Base-by-base conservation (phyloP, 208 protist genomes). In the Leishmania turanica region DNA sequence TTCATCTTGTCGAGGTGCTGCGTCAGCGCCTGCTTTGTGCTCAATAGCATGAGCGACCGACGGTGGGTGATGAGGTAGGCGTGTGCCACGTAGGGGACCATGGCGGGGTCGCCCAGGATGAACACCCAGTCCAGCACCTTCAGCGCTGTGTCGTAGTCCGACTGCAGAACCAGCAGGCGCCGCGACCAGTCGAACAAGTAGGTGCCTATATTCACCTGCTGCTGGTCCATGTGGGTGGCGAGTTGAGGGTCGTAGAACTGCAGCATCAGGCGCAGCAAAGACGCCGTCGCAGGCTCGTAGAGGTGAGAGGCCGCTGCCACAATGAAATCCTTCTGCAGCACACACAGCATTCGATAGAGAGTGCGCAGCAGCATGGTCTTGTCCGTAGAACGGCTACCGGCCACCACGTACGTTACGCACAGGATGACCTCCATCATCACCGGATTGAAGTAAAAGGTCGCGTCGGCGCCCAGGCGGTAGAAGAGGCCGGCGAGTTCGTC, bases 181-280 rank as follows among this genome's bases (percentile, higher is more conserved):
- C 87, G 83, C 81, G 91, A 79, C 92, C 91, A 97, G 78, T 81
- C 54, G 17, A 95, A 74, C 17, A 96, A n/a, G 78, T 86, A 87
- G 13, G 5, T 42, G 42, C 91, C 92, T 34, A 91, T 78, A 79
- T 96, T 87, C 2, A 95, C 84, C 70, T 91, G 80, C 42, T 91
- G 84, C 49, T 91, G 91, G 78, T 98, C 96, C 54, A 98, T 84
- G 87, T 97, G 92, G 5, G 91, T 82, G 31, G 91, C 90, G 9
- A 98, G 89, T 3, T 78, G 81, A 1, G 96, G 95, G 84, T 97
- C 95, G 70, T 95, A 95, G 84, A 98, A 98, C 84, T 98, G 96
- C 68, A 98, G 90, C 65, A 98, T 75, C n/a, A 98, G 84, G n/a
- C 92, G 89, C 53, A 97, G 87, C 56, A 97, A 69, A 37, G 64